Evolutionary conservation across 2,329 filamentous ascomycete species (phyloP), one percentile per base, ranked within the genome.

Genomic region (Diaporthe nobilis): DNA sequence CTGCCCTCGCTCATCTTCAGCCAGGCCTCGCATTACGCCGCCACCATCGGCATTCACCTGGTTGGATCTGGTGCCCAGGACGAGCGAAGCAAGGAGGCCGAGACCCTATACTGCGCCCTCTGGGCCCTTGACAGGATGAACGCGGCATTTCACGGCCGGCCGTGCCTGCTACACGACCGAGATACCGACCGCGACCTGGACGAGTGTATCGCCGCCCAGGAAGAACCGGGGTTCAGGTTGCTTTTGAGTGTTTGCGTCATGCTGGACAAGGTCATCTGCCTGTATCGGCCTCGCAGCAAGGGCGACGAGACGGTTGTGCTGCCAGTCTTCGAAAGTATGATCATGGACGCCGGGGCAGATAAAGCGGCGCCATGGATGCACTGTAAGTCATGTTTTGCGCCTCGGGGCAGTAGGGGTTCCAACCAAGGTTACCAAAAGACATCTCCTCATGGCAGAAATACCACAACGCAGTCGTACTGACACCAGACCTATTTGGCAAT

Each of bases 61-160:
- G 77, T 86, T 0, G 83, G 84, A 4, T 82, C 79, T 75, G 20
- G 79, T 20, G 75, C 77, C 0, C 77, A 77, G 84, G 86, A 72
- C 81, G 67, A 84, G 79, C 63, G 58, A 3, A 72, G 61, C 49
- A 84, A 86, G 57, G 85, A 87, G 37, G 82, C 87, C 3, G 87
- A 88, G 72, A 86, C 85, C 3, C 78, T 92, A 2, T 91, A 91
- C 60, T 92, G 90, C 78, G 89, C 88, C 9, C 84, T 91, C 0
- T 92, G 90, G 90, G 90, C 90, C 0, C 80, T 93, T 1, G 91
- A 93, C 79, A 86, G 90, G 20, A 85, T 93, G 58, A 90, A 90
- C 65, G 87, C 90, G 0, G 88, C 90, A 0, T 86, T 91, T n/a
- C 89, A 92, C 75, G 91, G 90, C 8, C 85, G 91, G 1, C 89